These are phyloP conservation scores for Trichosporon sp. DNA, from an alignment of 1,284 basidiomycete genomes.

Conservation along the genomic window DNA sequence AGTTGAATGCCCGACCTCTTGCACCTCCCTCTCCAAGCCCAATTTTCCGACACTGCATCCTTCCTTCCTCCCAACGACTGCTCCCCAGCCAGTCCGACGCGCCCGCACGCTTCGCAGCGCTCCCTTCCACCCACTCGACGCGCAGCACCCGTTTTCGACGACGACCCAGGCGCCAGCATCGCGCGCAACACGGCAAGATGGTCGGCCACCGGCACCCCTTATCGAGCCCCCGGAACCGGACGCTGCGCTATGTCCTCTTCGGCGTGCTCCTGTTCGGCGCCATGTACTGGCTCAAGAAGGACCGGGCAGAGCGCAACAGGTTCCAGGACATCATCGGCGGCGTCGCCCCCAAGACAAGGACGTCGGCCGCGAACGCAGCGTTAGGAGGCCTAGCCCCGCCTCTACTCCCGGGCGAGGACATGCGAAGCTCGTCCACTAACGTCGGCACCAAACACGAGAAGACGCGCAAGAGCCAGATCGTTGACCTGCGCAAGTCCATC, in stretches of 20 bases:
- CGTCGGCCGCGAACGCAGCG: not conserved
- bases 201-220: not conserved
- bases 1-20: not conserved
- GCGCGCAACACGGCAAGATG: not conserved
- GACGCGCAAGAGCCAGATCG: constrained; percentile 10
- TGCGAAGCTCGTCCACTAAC: not conserved
- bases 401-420: not conserved
- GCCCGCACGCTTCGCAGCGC: not conserved
- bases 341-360: not conserved
- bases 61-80: not conserved
- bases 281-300: not conserved
- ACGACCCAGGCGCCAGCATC: not conserved
- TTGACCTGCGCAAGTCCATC: constrained; percentile 26
- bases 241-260: not conserved
- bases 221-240: not conserved
- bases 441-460: not conserved
- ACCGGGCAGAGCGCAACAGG: not conserved
- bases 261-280: not conserved
- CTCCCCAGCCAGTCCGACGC: not conserved
- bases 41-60: not conserved
- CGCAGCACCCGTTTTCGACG: not conserved
- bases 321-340: constrained; percentile 1
- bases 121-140: not conserved
- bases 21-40: not conserved
- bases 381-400: not conserved